Evolutionary conservation across 1,139 yeast species (phyloP).

Genomic region (Yamadazyma aaseri): DNA sequence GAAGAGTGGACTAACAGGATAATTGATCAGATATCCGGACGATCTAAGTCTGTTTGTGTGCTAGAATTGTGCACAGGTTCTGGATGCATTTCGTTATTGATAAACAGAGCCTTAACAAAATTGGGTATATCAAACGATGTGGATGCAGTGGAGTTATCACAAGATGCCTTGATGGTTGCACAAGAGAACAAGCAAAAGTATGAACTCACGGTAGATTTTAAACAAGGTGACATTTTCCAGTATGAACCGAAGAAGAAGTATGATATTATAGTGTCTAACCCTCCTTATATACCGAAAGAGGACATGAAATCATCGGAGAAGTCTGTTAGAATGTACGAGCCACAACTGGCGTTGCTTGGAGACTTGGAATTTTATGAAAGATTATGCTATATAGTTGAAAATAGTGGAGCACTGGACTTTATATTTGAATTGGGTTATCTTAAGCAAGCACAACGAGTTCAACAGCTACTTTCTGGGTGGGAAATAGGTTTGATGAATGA

Average conservation of each 20-base stretch:
- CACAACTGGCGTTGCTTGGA: conserved; percentile 73
- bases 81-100: conserved; percentile 75
- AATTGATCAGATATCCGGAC: conserved; percentile 4
- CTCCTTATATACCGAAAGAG: conserved; percentile 72
- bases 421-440: conserved; percentile 43
- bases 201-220: conserved; percentile 17
- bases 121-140: conserved; percentile 8
- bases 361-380: conserved; percentile 67
- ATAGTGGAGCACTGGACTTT: conserved; percentile 38
- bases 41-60: conserved; percentile 23
- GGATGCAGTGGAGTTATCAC: conserved; percentile 54
- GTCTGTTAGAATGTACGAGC: conserved; percentile 75
- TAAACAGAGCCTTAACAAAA: conserved; percentile 33
- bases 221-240: conserved; percentile 27
- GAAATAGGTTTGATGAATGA: conserved; percentile 26
- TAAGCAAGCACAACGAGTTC: conserved; percentile 31
- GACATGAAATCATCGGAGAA: conserved; percentile 46
- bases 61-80: conserved; percentile 88
- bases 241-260: conserved; percentile 10
- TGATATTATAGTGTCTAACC: conserved; percentile 75
- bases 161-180: conserved; percentile 52
- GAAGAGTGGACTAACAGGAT: conserved; percentile 74
- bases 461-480: conserved; percentile 23
- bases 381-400: conserved; percentile 43
- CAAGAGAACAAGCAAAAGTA: conserved; percentile 35